Conservation (phyloP, 768 basidiomycete genomes). For the Mycena indigotica region DNA sequence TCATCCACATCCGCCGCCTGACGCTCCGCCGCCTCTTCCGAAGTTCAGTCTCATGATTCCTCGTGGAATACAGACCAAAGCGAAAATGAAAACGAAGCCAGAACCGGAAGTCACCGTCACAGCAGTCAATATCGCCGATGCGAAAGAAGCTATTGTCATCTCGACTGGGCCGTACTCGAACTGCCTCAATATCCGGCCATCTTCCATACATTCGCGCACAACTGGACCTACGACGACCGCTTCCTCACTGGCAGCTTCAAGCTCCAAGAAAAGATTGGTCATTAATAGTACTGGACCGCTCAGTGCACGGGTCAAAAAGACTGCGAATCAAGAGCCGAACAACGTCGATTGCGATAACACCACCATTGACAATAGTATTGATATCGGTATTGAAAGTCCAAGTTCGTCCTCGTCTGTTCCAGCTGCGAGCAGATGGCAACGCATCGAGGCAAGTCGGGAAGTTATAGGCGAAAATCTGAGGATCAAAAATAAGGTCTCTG, state of each 20-base stretch:
- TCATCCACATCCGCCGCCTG: background rate
- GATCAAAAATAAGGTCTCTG: too few species aligned
- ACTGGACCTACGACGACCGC: background rate
- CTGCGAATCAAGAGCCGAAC: too few species aligned
- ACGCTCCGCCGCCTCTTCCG: background rate
- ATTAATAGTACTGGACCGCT: background rate
- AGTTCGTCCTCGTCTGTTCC: too few species aligned
- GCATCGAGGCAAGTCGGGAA: too few species aligned
- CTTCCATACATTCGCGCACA: background rate
- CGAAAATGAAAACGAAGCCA: background rate
- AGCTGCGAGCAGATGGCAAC: too few species aligned
- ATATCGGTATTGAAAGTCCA: too few species aligned
- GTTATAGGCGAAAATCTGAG: too few species aligned
- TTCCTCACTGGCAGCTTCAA: background rate
- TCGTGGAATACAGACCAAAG: background rate
- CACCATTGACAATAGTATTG: too few species aligned
- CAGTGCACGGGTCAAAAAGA: background rate
- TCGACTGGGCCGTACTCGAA: conserved; percentile 49
- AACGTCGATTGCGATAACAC: too few species aligned
- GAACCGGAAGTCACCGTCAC: conserved; percentile 29
- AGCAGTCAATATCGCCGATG: conserved; percentile 24
- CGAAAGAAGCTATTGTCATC: conserved; percentile 41
- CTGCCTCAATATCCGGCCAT: conserved; percentile 50
- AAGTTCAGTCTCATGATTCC: background rate
- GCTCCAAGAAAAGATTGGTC: background rate